A percentile compares a stretch with the other conserved stretches of the same genome.
Conservation (phyloP, 2,329 filamentous ascomycete species). For the Trichocomaceae sp. region DNA sequence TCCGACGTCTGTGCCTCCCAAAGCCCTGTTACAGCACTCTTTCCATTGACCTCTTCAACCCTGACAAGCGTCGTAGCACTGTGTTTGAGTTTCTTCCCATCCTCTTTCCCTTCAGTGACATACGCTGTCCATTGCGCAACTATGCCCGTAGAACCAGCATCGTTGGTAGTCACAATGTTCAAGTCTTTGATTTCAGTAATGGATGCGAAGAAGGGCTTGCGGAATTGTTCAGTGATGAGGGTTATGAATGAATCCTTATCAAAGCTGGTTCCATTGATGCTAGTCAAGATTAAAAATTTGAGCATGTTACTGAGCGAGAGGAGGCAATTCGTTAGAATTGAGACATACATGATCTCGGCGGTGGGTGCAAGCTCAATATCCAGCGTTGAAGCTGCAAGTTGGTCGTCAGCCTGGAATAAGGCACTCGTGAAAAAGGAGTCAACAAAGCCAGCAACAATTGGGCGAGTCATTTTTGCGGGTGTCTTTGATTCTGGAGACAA, state of each 20-base stretch:
- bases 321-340: not conserved
- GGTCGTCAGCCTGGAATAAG: not conserved
- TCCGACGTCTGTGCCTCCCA: not conserved
- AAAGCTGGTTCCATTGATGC: not conserved
- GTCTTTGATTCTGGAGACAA: not conserved
- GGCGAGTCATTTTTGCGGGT: not conserved
- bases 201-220: not conserved
- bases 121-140: constrained; percentile 1
- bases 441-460: not conserved
- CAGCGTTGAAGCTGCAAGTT: not conserved
- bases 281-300: not conserved
- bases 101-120: not conserved
- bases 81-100: not conserved
- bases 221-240: not conserved
- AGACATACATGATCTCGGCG: not conserved
- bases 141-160: not conserved
- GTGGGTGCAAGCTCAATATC: not conserved
- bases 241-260: not conserved
- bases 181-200: constrained; percentile 1
- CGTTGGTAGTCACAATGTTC: not conserved
- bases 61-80: constrained; percentile 1
- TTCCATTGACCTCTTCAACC: not conserved
- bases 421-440: constrained; percentile 1
- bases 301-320: not conserved
- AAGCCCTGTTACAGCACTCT: not conserved